Percentiles rank a stretch among this genome's conserved stretches.
These are phyloP conservation scores for Dicorynia guianensis DNA, from an alignment of 306 rosid species.

Conservation along the genomic window DNA sequence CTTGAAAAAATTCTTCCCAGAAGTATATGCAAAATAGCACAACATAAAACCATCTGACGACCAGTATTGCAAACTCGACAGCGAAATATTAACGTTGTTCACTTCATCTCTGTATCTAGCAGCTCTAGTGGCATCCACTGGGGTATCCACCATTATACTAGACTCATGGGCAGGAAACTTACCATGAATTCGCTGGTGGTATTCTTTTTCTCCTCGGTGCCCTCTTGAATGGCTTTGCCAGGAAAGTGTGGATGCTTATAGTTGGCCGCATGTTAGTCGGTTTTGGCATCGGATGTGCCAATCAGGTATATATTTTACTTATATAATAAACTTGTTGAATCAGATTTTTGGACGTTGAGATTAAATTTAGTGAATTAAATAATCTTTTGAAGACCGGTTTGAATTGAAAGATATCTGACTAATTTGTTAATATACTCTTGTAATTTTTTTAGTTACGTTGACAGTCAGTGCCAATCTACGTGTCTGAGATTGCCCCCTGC, in stretches of 20 bases:
- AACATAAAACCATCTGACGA: conserved; percentile 25
- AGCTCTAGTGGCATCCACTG: conserved; percentile 49
- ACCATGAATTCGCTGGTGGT: conserved; percentile 59
- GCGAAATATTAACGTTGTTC: conserved; percentile 49
- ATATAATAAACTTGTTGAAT: too few relatives aligned
- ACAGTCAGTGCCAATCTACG: conserved; percentile 63
- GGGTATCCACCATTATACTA: conserved; percentile 41
- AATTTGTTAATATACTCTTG: not conserved
- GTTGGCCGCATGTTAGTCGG: conserved; percentile 59
- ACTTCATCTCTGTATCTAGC: conserved; percentile 68
- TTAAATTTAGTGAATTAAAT: too few relatives aligned
- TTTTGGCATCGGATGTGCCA: conserved; percentile 64
- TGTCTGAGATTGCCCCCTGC: conserved; percentile 62
- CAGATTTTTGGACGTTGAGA: not conserved
- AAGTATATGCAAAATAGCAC: conserved; percentile 50
- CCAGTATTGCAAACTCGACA: conserved; percentile 60
- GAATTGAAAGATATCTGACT: not conserved
- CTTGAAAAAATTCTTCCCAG: conserved; percentile 51
- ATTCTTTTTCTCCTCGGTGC: conserved; percentile 55
- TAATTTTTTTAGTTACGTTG: not conserved
- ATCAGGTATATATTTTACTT: conserved; percentile 47
- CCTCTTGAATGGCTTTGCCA: conserved; percentile 49
- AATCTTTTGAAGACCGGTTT: too few relatives aligned
- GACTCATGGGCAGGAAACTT: conserved; percentile 44
- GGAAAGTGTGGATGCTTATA: conserved; percentile 51